These are phyloP conservation scores for Colletotrichum theobromicola DNA, from an alignment of 2,329 filamentous ascomycete species.

Conservation along the genomic window DNA sequence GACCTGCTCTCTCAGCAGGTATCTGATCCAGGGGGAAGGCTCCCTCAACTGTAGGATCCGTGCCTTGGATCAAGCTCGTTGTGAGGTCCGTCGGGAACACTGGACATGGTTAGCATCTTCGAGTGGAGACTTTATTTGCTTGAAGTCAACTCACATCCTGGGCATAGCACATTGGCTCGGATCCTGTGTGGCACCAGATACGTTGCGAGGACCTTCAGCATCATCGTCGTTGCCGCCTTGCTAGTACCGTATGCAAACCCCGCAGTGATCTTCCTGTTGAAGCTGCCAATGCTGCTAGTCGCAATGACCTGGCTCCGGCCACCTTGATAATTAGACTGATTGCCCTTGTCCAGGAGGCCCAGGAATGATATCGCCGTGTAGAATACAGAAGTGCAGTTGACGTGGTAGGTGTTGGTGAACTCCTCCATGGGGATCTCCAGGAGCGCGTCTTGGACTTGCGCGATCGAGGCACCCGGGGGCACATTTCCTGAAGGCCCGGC, in stretches of 20 bases:
- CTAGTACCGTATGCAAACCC: not conserved
- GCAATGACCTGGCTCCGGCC: not conserved
- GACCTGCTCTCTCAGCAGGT: not conserved
- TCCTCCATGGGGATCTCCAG: not conserved
- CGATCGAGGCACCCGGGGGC: not conserved
- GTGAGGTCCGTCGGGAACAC: not conserved
- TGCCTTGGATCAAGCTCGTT: not conserved
- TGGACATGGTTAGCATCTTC: no score
- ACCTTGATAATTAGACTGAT: not conserved
- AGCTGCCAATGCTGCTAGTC: not conserved
- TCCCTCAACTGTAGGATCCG: not conserved
- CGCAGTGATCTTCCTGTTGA: not conserved
- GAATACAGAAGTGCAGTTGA: not conserved
- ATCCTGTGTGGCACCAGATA: not conserved
- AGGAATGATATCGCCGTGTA: not conserved
- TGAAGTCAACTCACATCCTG: not conserved
- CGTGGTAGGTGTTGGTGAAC: not conserved
- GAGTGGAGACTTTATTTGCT: no score
- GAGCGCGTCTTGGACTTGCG: not conserved
- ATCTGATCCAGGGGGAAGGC: not conserved
- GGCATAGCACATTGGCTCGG: not conserved
- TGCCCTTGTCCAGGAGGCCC: not conserved
- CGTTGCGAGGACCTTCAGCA: not conserved
- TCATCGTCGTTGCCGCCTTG: not conserved
- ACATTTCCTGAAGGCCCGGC: not conserved